Conservation (phyloP, 2,329 filamentous ascomycete species). For the Epichloe sibirici region DNA sequence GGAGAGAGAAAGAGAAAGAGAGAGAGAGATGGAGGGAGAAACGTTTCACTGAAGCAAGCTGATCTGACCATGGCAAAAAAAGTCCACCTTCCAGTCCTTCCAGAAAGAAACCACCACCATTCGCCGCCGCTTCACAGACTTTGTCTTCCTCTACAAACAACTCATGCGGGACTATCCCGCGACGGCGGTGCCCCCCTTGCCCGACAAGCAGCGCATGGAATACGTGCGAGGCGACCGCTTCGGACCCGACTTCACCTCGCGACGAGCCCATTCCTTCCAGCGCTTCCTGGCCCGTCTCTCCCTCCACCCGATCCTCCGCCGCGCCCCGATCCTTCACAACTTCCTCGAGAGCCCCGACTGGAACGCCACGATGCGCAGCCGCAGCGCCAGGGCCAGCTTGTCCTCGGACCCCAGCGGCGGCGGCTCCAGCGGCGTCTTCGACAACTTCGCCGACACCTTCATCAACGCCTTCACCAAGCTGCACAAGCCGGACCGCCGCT, state of each 20-base stretch:
- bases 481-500: conserved; percentile 87
- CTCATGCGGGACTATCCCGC: conserved; percentile 79
- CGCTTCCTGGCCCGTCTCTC: conserved; percentile 81
- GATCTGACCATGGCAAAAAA: background rate
- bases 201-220: conserved; percentile 98
- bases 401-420: conserved; percentile 27
- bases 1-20: too few species aligned
- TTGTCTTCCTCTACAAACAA: conserved; percentile 89
- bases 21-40: background rate
- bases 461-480: conserved; percentile 96
- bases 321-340: conserved; percentile 68
- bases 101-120: conserved; percentile 68
- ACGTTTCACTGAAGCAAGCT: background rate
- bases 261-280: conserved; percentile 80
- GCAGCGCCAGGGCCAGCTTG: conserved; percentile 52
- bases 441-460: conserved; percentile 90
- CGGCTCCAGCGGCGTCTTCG: conserved; percentile 62
- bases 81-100: conserved; percentile 94
- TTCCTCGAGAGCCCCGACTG: conserved; percentile 92
- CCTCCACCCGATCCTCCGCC: conserved; percentile 77
- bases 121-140: conserved; percentile 91
- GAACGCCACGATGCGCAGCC: conserved; percentile 87
- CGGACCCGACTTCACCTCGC: conserved; percentile 78
- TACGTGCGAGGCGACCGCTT: conserved; percentile 96
- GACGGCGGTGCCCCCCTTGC: conserved; percentile 79